A percentile compares a stretch with the other conserved stretches of the same genome.
Conservation (phyloP, 208 protist genomes). For the Acanthamoeba triangularis region DNA sequence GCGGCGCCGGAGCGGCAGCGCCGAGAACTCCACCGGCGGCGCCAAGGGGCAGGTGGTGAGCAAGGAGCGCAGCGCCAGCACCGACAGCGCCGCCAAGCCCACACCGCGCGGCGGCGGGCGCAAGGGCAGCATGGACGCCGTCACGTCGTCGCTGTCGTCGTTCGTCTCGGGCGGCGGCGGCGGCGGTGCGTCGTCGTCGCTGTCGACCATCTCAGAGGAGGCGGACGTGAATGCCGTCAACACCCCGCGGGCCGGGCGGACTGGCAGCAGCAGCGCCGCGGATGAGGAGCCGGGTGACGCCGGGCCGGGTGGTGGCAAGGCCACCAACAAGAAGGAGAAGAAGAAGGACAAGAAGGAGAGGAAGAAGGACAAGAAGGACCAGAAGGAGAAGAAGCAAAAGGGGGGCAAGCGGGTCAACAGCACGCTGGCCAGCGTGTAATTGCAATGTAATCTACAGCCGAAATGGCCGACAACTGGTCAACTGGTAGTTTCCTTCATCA, state of each 20-base stretch:
- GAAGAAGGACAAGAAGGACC: background rate
- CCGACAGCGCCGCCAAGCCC: background rate
- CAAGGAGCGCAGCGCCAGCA: slow-evolving; percentile 12
- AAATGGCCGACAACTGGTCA: too few species aligned
- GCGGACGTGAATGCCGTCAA: background rate
- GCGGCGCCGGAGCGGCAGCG: background rate
- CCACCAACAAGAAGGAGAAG: background rate
- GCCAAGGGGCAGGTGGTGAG: background rate
- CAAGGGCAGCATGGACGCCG: slow-evolving; percentile 40
- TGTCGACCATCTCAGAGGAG: slow-evolving; percentile 13
- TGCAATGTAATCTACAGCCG: too few species aligned
- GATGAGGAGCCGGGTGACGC: background rate
- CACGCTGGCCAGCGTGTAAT: background rate
- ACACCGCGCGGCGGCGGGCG: background rate
- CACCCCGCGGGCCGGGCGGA: background rate
- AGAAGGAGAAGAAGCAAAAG: background rate
- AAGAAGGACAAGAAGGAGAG: background rate
- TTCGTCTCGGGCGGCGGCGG: background rate
- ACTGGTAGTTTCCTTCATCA: too few species aligned
- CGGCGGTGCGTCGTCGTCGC: too few species aligned
- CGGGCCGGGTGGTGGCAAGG: background rate
- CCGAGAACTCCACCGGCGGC: background rate
- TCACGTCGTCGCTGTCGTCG: background rate
- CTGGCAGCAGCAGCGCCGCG: background rate
- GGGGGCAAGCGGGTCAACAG: background rate